Evolutionary conservation across 2,329 filamentous ascomycete species (phyloP).

Genomic region (Paradendryphiella salina): DNA sequence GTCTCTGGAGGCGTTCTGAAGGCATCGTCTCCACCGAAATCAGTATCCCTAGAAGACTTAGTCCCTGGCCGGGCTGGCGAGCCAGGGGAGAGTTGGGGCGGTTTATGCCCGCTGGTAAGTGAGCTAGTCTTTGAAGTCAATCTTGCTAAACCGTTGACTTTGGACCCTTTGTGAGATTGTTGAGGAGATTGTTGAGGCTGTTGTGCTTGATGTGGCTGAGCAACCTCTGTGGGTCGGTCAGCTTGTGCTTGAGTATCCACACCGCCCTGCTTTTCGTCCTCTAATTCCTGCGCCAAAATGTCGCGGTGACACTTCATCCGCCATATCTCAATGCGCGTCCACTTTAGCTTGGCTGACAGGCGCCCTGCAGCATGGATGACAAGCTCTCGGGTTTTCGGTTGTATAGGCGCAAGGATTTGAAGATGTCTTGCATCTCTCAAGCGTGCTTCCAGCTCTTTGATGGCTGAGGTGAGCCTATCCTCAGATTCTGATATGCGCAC

Average conservation of each 20-base stretch:
- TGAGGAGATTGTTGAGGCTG: conserved; percentile 33
- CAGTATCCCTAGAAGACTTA: conserved; percentile 44
- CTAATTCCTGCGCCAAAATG: conserved; percentile 80
- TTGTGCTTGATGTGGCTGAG: conserved; percentile 14
- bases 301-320: conserved; percentile 87
- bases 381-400: conserved; percentile 84
- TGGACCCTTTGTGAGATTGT: conserved; percentile 33
- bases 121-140: conserved; percentile 46
- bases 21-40: conserved; percentile 46
- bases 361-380: conserved; percentile 82
- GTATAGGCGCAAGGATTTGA: conserved; percentile 84
- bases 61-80: conserved; percentile 39
- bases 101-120: conserved; percentile 34
- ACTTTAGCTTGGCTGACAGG: conserved; percentile 86
- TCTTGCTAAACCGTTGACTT: conserved; percentile 40
- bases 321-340: conserved; percentile 94
- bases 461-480: conserved; percentile 70
- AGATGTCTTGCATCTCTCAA: conserved; percentile 89
- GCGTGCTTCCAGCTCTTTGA: conserved; percentile 79
- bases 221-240: conserved; percentile 31
- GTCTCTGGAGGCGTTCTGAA: conserved; percentile 54
- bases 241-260: conserved; percentile 33
- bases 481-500: conserved; percentile 83
- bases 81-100: conserved; percentile 37
- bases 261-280: conserved; percentile 66